Conservation (phyloP, 2,329 filamentous ascomycete genomes). For the Colletotrichum karsti region DNA sequence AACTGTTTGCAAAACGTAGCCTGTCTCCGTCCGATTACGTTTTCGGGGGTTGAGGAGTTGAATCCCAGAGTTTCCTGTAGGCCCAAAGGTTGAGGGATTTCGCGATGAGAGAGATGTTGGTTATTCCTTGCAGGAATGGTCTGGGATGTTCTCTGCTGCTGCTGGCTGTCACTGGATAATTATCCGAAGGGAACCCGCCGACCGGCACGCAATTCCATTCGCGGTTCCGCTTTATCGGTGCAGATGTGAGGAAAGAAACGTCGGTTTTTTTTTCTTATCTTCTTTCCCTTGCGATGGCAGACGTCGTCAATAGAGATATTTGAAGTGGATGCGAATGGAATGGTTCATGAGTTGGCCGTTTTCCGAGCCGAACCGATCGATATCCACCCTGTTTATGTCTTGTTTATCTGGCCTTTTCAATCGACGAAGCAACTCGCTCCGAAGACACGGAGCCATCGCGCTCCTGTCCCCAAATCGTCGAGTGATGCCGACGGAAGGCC, state of each 20-base stretch:
- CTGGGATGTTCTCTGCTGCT: slow-evolving; percentile 4
- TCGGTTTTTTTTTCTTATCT: background rate
- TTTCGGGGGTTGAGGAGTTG: background rate
- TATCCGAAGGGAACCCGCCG: slow-evolving; percentile 24
- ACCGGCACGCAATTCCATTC: background rate
- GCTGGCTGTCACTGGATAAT: background rate
- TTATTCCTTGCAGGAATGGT: background rate
- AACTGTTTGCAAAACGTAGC: too few relatives aligned
- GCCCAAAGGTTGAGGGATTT: slow-evolving; percentile 1
- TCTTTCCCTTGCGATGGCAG: background rate
- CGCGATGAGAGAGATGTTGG: slow-evolving; percentile 13
- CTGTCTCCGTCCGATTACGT: background rate
- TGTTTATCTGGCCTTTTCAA: background rate
- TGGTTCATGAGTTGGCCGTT: background rate
- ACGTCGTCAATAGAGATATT: background rate
- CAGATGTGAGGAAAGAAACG: background rate
- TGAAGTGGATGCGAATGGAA: background rate
- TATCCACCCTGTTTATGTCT: background rate
- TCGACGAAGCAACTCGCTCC: background rate
- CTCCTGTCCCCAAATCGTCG: slow-evolving; percentile 5
- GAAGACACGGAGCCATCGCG: slow-evolving; percentile 7
- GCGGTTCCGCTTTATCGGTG: background rate
- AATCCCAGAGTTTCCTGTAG: background rate
- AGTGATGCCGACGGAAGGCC: slow-evolving; percentile 8
- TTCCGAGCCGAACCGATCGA: background rate